A percentile compares a stretch with the other conserved stretches of the same genome.
phyloP scores from a whole-genome alignment of 2,329 filamentous ascomycete genomes.

The Penicillium brasilianum region DNA sequence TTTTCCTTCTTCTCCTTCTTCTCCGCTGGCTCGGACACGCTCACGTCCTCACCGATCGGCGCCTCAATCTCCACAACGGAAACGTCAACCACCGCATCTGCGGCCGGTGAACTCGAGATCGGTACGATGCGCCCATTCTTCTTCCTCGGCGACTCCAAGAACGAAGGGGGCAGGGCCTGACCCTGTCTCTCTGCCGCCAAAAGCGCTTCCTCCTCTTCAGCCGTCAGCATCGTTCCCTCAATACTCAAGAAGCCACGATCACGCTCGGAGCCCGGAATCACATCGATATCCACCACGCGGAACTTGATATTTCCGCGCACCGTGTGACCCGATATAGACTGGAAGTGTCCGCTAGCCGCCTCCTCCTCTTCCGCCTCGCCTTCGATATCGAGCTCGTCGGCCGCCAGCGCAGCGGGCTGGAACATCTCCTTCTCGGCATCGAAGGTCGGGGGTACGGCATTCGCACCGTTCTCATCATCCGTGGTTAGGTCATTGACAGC shows the following conservation, averaged over 20 bases:
- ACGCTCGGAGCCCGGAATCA: constrained; percentile 69
- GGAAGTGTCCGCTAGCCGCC: constrained; percentile 72
- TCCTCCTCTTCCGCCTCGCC: constrained; percentile 56
- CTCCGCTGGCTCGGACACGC: constrained; percentile 7
- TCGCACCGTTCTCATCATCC: constrained; percentile 35
- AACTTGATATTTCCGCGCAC: constrained; percentile 75
- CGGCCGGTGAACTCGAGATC: constrained; percentile 19
- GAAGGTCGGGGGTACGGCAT: constrained; percentile 30
- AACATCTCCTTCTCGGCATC: constrained; percentile 48
- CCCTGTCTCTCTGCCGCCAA: constrained; percentile 58
- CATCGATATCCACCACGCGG: constrained; percentile 81
- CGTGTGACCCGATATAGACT: constrained; percentile 70
- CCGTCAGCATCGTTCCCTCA: constrained; percentile 81
- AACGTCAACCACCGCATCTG: constrained; percentile 20
- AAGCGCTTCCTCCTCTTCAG: constrained; percentile 67
- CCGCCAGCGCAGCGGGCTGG: constrained; percentile 41
- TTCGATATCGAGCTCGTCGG: constrained; percentile 40
- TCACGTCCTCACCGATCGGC: constrained; percentile 13
- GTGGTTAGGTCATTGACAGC: constrained; percentile 29
- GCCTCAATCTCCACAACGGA: constrained; percentile 28
- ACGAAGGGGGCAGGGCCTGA: constrained; percentile 38
- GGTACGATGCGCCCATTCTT: constrained; percentile 31
- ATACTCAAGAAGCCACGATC: constrained; percentile 80
- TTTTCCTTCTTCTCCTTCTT: constrained; percentile 14
- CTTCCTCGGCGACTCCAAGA: constrained; percentile 17